These are phyloP conservation scores for Cocos nucifera DNA, from an alignment of 176 grass and related monocot species.

Conservation along the genomic window DNA sequence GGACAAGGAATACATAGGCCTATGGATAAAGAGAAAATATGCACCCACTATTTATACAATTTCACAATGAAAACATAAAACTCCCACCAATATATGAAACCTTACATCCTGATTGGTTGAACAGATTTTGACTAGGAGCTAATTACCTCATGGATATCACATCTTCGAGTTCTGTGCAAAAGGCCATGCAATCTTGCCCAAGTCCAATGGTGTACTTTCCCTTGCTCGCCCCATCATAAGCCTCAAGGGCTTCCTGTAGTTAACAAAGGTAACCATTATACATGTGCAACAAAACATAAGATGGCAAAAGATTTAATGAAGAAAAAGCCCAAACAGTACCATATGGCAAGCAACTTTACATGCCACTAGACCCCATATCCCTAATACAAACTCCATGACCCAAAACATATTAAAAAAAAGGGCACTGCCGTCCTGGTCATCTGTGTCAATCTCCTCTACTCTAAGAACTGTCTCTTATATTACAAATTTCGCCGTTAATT, in stretches of 20 bases:
- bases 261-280: background rate
- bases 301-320: background rate
- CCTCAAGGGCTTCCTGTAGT: constrained; percentile 75
- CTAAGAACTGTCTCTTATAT: too few species aligned
- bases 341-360: background rate
- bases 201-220: constrained; percentile 97
- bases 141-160: constrained; percentile 94
- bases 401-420: too few species aligned
- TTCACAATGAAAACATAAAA: background rate
- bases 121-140: background rate
- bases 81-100: background rate
- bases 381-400: too few species aligned
- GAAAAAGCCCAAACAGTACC: constrained; percentile 1
- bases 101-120: background rate
- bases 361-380: too few species aligned
- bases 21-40: too few species aligned
- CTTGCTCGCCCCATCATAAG: constrained; percentile 78
- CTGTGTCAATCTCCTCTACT: too few species aligned
- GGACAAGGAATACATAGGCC: too few species aligned
- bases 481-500: too few species aligned
- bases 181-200: constrained; percentile 95
- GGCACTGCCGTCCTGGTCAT: too few species aligned
- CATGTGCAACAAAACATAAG: background rate
- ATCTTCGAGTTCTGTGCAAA: constrained; percentile 84
- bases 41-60: too few species aligned